Percentiles rank a stretch among this genome's conserved stretches.
phyloP scores from a whole-genome alignment of 208 protist species.

The Trypanosoma rangeli region DNA sequence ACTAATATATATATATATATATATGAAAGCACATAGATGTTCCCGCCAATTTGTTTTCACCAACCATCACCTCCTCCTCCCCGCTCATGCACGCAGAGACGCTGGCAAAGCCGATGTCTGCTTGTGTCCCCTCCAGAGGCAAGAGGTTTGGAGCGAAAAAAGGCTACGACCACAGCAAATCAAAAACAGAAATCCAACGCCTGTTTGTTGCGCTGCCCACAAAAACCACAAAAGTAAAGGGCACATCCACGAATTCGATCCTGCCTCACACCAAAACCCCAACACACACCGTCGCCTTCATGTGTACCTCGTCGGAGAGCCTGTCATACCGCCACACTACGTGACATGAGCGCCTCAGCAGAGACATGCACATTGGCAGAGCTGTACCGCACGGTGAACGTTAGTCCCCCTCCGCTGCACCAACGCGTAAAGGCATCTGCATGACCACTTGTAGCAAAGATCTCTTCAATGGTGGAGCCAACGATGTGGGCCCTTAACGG shows the following conservation, averaged over 20 bases:
- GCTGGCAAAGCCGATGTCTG: neutral
- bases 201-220: neutral
- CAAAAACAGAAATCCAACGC: neutral
- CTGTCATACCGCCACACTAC: neutral
- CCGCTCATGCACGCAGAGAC: neutral
- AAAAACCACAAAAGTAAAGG: neutral
- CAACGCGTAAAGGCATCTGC: slow-evolving; percentile 18
- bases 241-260: neutral
- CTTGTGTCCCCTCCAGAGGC: neutral
- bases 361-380: slow-evolving; percentile 11
- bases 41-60: neutral
- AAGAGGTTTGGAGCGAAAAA: neutral
- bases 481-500: slow-evolving; percentile 22
- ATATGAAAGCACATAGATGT: neutral
- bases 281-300: neutral
- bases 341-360: slow-evolving; percentile 22
- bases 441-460: slow-evolving; percentile 20
- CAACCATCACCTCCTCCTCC: neutral
- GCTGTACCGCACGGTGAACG: slow-evolving; percentile 28
- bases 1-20: too few species aligned
- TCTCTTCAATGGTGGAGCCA: slow-evolving; percentile 33
- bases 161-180: neutral
- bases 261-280: neutral
- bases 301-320: neutral
- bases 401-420: slow-evolving; percentile 3